Conservation (phyloP, 2,329 filamentous ascomycete genomes). For the Trichoderma sp. region DNA sequence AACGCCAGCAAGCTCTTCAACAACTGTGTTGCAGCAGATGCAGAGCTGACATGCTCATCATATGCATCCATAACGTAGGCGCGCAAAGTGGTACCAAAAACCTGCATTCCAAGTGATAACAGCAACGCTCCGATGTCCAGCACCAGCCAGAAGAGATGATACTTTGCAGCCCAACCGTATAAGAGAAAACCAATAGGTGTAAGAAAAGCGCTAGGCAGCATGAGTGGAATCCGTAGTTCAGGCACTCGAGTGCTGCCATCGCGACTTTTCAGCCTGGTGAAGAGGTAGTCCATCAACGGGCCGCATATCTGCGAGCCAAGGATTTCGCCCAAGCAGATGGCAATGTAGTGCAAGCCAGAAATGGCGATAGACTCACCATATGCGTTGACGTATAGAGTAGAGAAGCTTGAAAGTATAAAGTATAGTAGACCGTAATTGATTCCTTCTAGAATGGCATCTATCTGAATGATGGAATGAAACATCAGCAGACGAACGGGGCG, state of each 20-base stretch:
- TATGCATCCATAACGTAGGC: constrained; percentile 61
- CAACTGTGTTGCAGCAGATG: constrained; percentile 57
- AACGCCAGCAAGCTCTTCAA: constrained; percentile 58
- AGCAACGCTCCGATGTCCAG: constrained; percentile 60
- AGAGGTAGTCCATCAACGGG: constrained; percentile 47
- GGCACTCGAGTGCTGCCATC: constrained; percentile 12
- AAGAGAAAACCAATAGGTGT: constrained; percentile 45
- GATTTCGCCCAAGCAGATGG: constrained; percentile 65
- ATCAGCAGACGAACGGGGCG: constrained; percentile 60
- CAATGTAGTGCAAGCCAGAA: constrained; percentile 67
- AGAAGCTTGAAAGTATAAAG: constrained; percentile 65
- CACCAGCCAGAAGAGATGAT: constrained; percentile 57
- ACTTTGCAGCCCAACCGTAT: constrained; percentile 54
- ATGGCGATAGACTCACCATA: constrained; percentile 62
- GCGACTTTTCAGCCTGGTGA: constrained; percentile 33
- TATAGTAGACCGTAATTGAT: constrained; percentile 67
- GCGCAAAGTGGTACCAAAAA: constrained; percentile 56
- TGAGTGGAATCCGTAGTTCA: background rate
- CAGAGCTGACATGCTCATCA: constrained; percentile 39
- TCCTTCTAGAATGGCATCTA: constrained; percentile 58
- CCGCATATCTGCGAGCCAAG: constrained; percentile 55
- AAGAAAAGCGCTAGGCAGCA: constrained; percentile 40
- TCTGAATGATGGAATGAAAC: constrained; percentile 64
- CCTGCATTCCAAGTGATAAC: constrained; percentile 58
- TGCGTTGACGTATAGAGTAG: constrained; percentile 56